A percentile compares a stretch with the other conserved stretches of the same genome.
phyloP scores from a whole-genome alignment of 495 filamentous ascomycete genomes.

The Annulohypoxylon maeteangense region DNA sequence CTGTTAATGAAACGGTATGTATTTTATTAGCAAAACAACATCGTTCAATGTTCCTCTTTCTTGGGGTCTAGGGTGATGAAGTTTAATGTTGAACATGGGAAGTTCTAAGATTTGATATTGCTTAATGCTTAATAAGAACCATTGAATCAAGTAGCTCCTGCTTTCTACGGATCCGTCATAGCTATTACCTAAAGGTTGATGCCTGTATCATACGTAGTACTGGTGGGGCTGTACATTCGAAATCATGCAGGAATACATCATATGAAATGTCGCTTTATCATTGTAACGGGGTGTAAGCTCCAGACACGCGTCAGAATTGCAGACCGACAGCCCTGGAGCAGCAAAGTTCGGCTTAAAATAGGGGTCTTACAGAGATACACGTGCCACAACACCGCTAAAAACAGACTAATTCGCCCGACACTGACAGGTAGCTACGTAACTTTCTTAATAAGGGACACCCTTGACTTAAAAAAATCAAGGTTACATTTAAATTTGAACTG shows the following conservation, averaged over 20 bases:
- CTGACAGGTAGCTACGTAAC: neutral
- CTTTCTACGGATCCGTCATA: neutral
- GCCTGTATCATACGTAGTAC: neutral
- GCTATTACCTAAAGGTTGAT: neutral
- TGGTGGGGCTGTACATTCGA: neutral
- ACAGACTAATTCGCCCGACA: neutral
- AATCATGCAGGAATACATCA: neutral
- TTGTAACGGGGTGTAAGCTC: neutral
- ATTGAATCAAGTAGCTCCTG: neutral
- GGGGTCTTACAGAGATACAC: neutral
- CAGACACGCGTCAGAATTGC: neutral
- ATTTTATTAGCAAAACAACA: neutral
- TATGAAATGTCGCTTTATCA: neutral
- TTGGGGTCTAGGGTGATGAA: neutral
- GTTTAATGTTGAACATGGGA: neutral
- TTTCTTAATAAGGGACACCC: slow-evolving; percentile 10
- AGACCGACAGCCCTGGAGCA: neutral
- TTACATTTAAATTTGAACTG: neutral
- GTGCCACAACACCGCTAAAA: neutral
- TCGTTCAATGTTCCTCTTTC: neutral
- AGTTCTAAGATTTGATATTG: neutral
- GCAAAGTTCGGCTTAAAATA: neutral
- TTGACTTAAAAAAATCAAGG: neutral
- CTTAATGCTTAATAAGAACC: neutral
- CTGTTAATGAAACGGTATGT: neutral